phyloP scores from a whole-genome alignment of 2,329 filamentous ascomycete species.

The Talaromyces islandicus region DNA sequence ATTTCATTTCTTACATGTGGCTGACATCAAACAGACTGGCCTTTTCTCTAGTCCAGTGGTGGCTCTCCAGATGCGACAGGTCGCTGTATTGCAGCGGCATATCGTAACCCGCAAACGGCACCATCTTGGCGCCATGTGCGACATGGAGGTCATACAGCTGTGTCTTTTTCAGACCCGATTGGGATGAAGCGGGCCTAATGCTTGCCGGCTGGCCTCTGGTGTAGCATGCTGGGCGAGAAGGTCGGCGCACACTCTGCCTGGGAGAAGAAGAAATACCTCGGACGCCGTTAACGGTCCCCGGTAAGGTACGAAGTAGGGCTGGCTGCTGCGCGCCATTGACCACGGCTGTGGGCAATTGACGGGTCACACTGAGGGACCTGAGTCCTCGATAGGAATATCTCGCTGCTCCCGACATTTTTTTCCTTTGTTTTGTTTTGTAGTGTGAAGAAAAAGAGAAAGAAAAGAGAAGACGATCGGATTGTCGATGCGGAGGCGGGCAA shows the following conservation, averaged over 20 bases:
- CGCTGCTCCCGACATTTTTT: constrained; percentile 3
- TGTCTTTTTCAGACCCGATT: constrained; percentile 45
- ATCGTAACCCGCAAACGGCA: constrained; percentile 85
- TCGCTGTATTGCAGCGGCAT: constrained; percentile 89
- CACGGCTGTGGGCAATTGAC: constrained; percentile 8
- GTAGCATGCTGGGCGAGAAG: not conserved
- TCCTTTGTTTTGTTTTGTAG: not conserved
- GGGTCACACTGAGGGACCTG: constrained; percentile 3
- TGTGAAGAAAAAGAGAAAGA: not conserved
- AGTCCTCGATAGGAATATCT: constrained; percentile 7
- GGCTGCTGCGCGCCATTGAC: constrained; percentile 1
- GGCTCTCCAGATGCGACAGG: constrained; percentile 73
- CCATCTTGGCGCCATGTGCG: constrained; percentile 80
- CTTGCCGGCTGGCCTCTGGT: not conserved
- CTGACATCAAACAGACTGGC: constrained; percentile 92
- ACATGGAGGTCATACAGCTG: constrained; percentile 75
- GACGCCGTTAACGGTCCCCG: constrained; percentile 2
- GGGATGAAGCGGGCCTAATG: constrained; percentile 25
- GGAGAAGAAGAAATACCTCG: constrained; percentile 4
- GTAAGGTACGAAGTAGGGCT: not conserved
- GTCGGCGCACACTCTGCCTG: not conserved
- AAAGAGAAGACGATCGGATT: not conserved
- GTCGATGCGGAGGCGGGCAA: constrained; percentile 14
- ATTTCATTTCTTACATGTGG: constrained; percentile 76
- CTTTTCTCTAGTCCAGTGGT: constrained; percentile 81